Base-by-base conservation (phyloP, 352 stramenopile genomes). In the Globisporangium radiosum region DNA sequence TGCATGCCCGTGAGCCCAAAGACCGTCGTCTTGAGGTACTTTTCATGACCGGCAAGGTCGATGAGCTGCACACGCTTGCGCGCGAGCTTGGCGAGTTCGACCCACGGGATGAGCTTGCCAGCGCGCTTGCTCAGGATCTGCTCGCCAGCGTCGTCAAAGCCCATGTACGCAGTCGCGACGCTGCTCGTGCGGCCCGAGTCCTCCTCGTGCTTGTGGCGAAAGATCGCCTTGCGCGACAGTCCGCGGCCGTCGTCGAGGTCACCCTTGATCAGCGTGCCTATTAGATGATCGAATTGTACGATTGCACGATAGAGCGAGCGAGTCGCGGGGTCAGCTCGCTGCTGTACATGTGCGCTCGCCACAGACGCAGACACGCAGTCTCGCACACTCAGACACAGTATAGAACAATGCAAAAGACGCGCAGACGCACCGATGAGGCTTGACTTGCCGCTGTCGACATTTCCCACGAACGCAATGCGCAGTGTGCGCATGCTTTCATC, bases 1-100 rank as follows among this genome's bases (percentile, higher is more conserved):
- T 98, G 92, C 76, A 97, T 97, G 37, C 92, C 95, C 11, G 95
- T 99, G 38, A 99, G 90, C 7, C 97, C 97, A 78, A 98, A 98
- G 51, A 99, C 97, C 15, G 97, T 99, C 43, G 97, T 99, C 80
- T 99, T 99, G 44, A 99, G 80, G 75, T 99, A 99, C 65, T 98
- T 98, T 62, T 99, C 96, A 68, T 99, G 97, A 11, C 97, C 79
- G 0, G 85, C 85, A 54, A 95, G 65, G 54, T 95, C 85, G 56
- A 95, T 95, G n/a, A 95, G 68, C 65, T 95, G 85, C 49, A 95
- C 86, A 25, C 85, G 76, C 60, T 93, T 93, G 72, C 89, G 72
- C 54, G 83, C 78, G 37, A 86, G 59, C 58, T 83, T 85, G 58
- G 85, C 83, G 47, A 95, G 71, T 50, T 95, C 85, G 11, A 76